Percentiles rank a stretch among this genome's conserved stretches.
phyloP scores from a whole-genome alignment of 2,329 filamentous ascomycete species.

The Pestalotiopsis sp. region DNA sequence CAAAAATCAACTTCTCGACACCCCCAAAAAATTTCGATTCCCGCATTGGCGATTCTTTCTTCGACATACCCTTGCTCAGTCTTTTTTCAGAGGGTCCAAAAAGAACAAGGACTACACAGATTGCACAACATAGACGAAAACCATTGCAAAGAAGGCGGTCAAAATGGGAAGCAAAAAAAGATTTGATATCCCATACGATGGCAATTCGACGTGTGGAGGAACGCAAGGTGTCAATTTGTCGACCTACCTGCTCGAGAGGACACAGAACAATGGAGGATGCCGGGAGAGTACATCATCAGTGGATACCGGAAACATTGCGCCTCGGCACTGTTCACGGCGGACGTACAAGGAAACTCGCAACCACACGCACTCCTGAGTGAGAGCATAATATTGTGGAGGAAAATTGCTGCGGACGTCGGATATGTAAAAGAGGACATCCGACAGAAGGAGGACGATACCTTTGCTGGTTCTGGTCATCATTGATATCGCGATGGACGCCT shows the following conservation, averaged over 20 bases:
- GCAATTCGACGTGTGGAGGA: not conserved
- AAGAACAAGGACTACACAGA: conserved; percentile 1
- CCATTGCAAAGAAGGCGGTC: conserved; percentile 4
- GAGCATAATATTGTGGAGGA: conserved; percentile 10
- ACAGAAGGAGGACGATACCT: conserved; percentile 6
- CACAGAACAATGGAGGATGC: not conserved
- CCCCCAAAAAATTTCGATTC: conserved; percentile 33
- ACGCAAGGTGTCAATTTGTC: conserved; percentile 1
- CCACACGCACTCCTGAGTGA: conserved; percentile 1
- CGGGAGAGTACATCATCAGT: conserved; percentile 7
- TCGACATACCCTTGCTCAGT: conserved; percentile 2
- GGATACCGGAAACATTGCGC: not conserved
- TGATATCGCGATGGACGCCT: not conserved
- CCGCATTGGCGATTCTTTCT: conserved; percentile 8
- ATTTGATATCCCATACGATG: not conserved
- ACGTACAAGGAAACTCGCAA: not conserved
- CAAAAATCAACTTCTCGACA: conserved; percentile 25
- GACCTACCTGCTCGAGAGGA: conserved; percentile 4
- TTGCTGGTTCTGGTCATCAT: conserved; percentile 11
- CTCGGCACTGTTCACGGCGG: not conserved
- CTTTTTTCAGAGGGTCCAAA: not conserved
- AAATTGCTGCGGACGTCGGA: conserved; percentile 10
- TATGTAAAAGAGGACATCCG: not conserved
- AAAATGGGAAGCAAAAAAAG: not conserved
- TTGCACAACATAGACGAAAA: conserved; percentile 13